Evolutionary conservation across 371 early-diverging fungal genomes (phyloP), one percentile per base, ranked within the genome.

Genomic region (Funneliformis caledonium): DNA sequence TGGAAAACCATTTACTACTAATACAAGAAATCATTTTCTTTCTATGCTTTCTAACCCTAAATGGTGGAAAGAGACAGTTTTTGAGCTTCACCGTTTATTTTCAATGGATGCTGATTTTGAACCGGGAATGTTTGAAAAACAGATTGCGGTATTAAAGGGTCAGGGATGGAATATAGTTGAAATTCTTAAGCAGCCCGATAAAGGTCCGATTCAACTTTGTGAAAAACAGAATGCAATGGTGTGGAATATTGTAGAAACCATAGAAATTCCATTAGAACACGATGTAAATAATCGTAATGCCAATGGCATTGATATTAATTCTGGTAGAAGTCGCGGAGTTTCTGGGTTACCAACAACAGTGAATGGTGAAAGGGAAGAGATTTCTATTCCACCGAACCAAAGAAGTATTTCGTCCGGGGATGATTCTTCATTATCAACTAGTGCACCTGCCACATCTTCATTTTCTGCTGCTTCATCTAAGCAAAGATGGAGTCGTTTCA

Each of bases 121-220:
- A 81, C 91, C 91, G 65, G 85, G 85, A n/a, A 94, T 96, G 93
- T 97, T 94, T 86, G 81, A 89, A 64, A 87, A 88, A 76, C 96
- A 96, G 84, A 89, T 94, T 84, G 91, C 95, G 0, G 95, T 97
- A 0, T 84, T 97, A 33, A 91, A 94, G 42, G 97, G 97, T 0
- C 95, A 97, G 83, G 94, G 93, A 0, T 96, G 90, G 86, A 96
- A 96, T 80, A 86, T 96, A 75, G 91, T 94, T 0, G 90, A 94
- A 69, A 87, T 88, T 0, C 86, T 97, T 4, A 87, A 89, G 67
- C 87, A 91, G 72, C 86, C 86, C n/a, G 80, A 84, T 14, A 86
- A 88, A 1, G 87, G 91, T 1, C 92, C 92, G 0, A 77, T 91
- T 65, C 90, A 91, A 80, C 84, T 93, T 12, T 90, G 89, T n/a